These are phyloP conservation scores for Blastobotrys arbuscula DNA, from an alignment of 1,139 yeast species.

Conservation along the genomic window DNA sequence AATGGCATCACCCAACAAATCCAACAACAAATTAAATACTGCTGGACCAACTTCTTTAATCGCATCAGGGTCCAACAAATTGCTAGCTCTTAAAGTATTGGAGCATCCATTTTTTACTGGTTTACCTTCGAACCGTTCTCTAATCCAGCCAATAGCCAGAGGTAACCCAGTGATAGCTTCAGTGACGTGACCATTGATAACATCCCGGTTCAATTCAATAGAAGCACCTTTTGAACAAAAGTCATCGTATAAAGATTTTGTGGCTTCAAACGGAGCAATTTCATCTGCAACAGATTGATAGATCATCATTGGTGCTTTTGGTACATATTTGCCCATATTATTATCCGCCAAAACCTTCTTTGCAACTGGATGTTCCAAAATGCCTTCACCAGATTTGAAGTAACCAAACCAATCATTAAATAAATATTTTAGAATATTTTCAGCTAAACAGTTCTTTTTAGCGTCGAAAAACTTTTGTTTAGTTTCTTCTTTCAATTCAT, in stretches of 20 bases:
- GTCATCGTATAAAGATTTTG: constrained; percentile 15
- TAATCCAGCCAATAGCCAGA: constrained; percentile 9
- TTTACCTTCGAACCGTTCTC: constrained; percentile 13
- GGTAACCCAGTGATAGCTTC: constrained; percentile 10
- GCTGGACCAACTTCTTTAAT: constrained; percentile 6
- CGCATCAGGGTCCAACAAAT: constrained; percentile 6
- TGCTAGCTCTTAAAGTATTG: neutral
- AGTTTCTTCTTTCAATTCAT: constrained; percentile 14
- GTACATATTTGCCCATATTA: constrained; percentile 22
- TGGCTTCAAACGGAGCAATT: constrained; percentile 23
- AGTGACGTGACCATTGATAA: constrained; percentile 8
- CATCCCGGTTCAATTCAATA: constrained; percentile 23
- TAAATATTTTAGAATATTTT: constrained; percentile 17
- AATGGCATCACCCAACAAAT: constrained; percentile 1
- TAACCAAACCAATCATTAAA: constrained; percentile 20
- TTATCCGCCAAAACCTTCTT: constrained; percentile 17
- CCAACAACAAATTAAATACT: constrained; percentile 1
- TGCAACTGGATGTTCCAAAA: constrained; percentile 15
- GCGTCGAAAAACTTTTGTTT: constrained; percentile 16
- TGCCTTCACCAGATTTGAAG: constrained; percentile 19
- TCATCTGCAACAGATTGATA: constrained; percentile 31
- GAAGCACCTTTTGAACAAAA: constrained; percentile 12
- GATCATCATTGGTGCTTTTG: constrained; percentile 25
- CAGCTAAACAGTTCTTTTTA: constrained; percentile 17
- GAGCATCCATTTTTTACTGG: constrained; percentile 9